Evolutionary conservation across 1,284 basidiomycete genomes (phyloP), one percentile per base, ranked within the genome.

Genomic region (Heterobasidion occidentale): DNA sequence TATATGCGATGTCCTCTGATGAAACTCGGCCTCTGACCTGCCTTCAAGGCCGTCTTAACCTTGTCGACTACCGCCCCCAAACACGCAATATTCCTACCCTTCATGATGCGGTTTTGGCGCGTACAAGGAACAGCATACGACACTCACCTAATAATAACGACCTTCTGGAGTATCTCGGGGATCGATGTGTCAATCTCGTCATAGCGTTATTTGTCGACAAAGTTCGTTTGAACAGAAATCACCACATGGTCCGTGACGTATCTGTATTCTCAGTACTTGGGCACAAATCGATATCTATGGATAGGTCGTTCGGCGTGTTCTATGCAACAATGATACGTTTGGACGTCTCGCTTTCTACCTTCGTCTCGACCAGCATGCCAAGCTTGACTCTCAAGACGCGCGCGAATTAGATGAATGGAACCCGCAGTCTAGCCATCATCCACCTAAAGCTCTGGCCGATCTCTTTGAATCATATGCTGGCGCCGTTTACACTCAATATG

Each of bases 251-350:
- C 48, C 46, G 60, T 54, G 17, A 44, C 36, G n/a, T 38, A 14
- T 20, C 52, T 35, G 38, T 42, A 17, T 55, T 46, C 48, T 33
- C 36, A 9, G 15, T 7, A 11, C 11, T 48, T 57, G 59, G 52
- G 53, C 42, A 9, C 47, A 15, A 20, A 48, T 17, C 19, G 8
- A 17, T 11, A 3, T 48, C 8, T 42, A 8, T n/a, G 3, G 38
- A 9, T 33, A 64, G 61, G 54, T 56, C 11, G 66, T 68, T 2
- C 60, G 61, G 9, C 55, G 60, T 45, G 56, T 60, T 9, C 58
- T 71, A 42, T 64, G 67, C 51, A 69, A 63, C 36, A 71, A 70
- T 52, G 68, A 70, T 51, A 71, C 68, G 0, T 63, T 71, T n/a
- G 69, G 68, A 0, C 64, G 69, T 11, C 56, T 71, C 34, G 64